Evolutionary conservation across 257 asterid genomes (phyloP), one percentile per base, ranked within the genome.

Genomic region (Przewalskia tangutica): DNA sequence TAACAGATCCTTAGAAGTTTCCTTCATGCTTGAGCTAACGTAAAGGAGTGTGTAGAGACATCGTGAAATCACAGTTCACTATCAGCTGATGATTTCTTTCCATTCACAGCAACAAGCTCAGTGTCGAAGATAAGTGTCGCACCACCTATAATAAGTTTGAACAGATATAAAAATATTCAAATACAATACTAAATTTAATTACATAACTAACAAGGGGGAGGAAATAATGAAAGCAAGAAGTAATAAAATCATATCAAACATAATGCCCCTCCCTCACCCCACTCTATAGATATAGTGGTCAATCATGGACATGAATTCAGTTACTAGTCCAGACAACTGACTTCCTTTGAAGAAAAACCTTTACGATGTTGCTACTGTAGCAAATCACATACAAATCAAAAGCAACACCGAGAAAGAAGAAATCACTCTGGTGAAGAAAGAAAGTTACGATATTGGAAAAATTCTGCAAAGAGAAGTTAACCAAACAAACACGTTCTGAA

Each of bases 81-180:
- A 20, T 84, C 91, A 12, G 89, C 88, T 23, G 89, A 83, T 86
- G 90, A 71, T 54, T 89, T 89, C 85, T 94, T 96, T 38, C 97
- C 99, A 53, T 94, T 93, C 87, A 96, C 95, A 81, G 94, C 93
- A 48, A 94, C 94, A 75, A 96, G 91, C 89, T 96, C 99, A 2
- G 99, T 91, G 86, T 96, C 98, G 73, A 96, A 96, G 71, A 96
- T 76, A 81, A 96, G 92, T 55, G 98, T 94, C 8, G 99, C 98
- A 77, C 99, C 99, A 20, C 99, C 99, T 94, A 89, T 80, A 81
- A 89, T 80, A 81, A 84, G 59, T 48, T 77, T 82, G 80, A 75
- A 75, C 27, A 10, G 46, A 75, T 50, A 50, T 13, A 51, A 2
- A 50, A 10, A 11, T 63, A 53, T 73, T 18, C n/a, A 46, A 5